Percentiles rank a stretch among this genome's conserved stretches.
Evolutionary conservation across 192 early-diverging fungal genomes (phyloP).

Genomic region (Anaeromyces robustus): DNA sequence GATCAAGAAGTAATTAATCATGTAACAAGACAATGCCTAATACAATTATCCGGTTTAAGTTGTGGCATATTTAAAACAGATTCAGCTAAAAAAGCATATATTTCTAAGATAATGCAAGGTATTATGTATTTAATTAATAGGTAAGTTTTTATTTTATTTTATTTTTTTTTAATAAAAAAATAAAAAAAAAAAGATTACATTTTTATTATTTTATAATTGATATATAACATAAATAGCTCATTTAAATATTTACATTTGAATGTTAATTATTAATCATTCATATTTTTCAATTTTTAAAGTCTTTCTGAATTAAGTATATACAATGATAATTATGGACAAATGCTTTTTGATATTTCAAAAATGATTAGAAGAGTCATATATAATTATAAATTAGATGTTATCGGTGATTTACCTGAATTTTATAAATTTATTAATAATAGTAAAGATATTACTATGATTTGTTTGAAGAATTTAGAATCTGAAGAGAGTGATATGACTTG

Average conservation of each 20-base stretch:
- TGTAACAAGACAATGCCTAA: conserved; percentile 35
- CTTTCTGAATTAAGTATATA: not conserved
- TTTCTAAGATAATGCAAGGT: conserved; percentile 30
- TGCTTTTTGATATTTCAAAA: conserved; percentile 26
- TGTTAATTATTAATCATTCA: too few species aligned
- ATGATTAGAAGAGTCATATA: conserved; percentile 38
- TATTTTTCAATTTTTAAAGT: not conserved
- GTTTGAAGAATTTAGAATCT: not conserved
- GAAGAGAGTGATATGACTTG: conserved; percentile 2
- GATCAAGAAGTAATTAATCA: conserved; percentile 8
- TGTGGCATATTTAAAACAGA: conserved; percentile 30
- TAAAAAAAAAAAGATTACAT: too few species aligned
- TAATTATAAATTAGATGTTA: conserved; percentile 24
- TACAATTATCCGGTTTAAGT: conserved; percentile 43
- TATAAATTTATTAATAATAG: conserved; percentile 39
- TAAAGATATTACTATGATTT: conserved; percentile 24
- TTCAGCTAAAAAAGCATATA: conserved; percentile 26
- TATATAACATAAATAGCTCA: too few species aligned
- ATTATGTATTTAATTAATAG: conserved; percentile 29
- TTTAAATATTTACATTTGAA: too few species aligned
- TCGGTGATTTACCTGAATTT: conserved; percentile 32
- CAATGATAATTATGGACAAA: conserved; percentile 14
- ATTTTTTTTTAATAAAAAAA: too few species aligned
- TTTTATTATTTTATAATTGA: too few species aligned
- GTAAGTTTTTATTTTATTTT: conserved; percentile 19